Evolutionary conservation across 495 filamentous ascomycete genomes (phyloP), one percentile per base, ranked within the genome.

Genomic region (Aspergillus panamensis): DNA sequence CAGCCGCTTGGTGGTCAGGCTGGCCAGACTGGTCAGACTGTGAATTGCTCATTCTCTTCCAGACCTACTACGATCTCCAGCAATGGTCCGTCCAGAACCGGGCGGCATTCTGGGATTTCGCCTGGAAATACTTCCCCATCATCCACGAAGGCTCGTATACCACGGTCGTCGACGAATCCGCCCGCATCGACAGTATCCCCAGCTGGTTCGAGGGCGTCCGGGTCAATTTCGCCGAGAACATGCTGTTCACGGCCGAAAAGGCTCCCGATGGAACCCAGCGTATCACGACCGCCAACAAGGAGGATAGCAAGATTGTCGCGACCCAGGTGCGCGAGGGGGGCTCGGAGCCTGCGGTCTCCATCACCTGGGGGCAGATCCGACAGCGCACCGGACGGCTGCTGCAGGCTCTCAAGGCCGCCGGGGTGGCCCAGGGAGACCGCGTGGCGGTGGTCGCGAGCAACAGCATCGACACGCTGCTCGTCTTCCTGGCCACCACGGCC

Each of bases 211-310:
- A 78, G 8, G 88, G 85, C 3, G 76, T 89, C 3, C 80, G 75
- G 20, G 72, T 92, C 47, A 94, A 94, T 63, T 92, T 91, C 62
- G 88, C 89, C 3, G 87, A 92, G 73, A 94, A 94, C 62, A 72
- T 92, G 20, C 79, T 94, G 14, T 76, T 73, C 54, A 67, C 68
- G 1, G 57, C 53, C 8, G 17, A 40, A n/a, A 56, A 58, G 39
- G 17, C 31, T 13, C 16, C 56, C n/a, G 17, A 52, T 43, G 56
- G 42, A 91, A 92, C 66, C 85, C 87, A 5, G 0, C 29, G 33
- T 21, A 56, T 49, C 48, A 63, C 20, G 35, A 61, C 55, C 52
- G 50, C 14, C 3, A 76, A 79, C 35, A 93, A 93, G 71, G 87
- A 90, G 63, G 86, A 91, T 52, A 62, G 58, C 51, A 89, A 85